These are phyloP conservation scores for Dioszegia hungarica DNA, from an alignment of 768 basidiomycete species.

Conservation along the genomic window DNA sequence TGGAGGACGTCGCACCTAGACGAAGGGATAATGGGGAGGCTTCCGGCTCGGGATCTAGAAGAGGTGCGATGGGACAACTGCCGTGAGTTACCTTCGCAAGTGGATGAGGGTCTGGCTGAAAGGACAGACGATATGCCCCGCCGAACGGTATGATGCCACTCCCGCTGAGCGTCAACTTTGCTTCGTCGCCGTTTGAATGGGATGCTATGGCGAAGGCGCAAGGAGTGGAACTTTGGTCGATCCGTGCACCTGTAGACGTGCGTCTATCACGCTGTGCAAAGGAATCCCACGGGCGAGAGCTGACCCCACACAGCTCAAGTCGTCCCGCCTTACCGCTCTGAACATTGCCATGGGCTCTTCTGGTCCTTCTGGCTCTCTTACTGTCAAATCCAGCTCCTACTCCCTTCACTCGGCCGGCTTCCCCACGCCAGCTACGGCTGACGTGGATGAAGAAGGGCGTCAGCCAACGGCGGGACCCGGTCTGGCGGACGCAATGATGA, in stretches of 20 bases:
- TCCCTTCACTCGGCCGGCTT: conserved; percentile 19
- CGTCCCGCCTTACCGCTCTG: conserved; percentile 33
- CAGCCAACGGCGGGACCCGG: conserved; percentile 31
- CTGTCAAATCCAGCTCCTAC: conserved; percentile 24
- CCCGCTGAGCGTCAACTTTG: conserved; percentile 14
- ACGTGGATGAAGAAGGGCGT: conserved; percentile 25
- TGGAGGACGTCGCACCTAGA: conserved; percentile 27
- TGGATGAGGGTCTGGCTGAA: neutral
- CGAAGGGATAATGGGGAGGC: neutral
- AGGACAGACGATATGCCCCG: conserved; percentile 28
- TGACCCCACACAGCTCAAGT: conserved; percentile 30
- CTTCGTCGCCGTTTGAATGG: conserved; percentile 38
- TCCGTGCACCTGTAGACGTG: conserved; percentile 40
- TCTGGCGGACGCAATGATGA: conserved; percentile 31
- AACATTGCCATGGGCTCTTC: conserved; percentile 1
- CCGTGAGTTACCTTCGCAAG: conserved; percentile 4
- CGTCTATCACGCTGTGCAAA: conserved; percentile 1
- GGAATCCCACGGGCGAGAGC: neutral
- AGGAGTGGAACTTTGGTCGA: conserved; percentile 43
- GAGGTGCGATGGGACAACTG: neutral
- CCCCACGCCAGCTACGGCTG: neutral
- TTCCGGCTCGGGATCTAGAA: neutral
- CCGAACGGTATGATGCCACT: conserved; percentile 30
- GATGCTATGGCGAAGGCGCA: conserved; percentile 29
- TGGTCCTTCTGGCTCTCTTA: conserved; percentile 21